Percentiles rank a stretch among this genome's conserved stretches.
Conservation (phyloP, 2,329 filamentous ascomycete species). For the Aspergillus intermedius region DNA sequence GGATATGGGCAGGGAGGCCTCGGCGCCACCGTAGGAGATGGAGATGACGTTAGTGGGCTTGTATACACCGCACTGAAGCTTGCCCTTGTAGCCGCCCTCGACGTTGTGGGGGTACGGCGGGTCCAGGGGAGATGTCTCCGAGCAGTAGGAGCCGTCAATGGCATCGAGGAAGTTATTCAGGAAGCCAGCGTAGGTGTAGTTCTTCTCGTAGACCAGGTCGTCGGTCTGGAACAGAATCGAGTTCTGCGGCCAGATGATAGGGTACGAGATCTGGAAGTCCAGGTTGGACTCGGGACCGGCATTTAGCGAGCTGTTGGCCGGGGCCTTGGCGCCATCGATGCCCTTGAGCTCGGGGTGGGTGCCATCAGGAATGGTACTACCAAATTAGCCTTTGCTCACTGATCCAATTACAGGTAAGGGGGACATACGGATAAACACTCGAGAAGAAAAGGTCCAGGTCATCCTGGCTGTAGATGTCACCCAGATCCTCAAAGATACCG, state of each 20-base stretch:
- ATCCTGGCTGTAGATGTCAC: constrained; percentile 42
- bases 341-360: constrained; percentile 35
- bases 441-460: constrained; percentile 40
- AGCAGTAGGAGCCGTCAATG: constrained; percentile 46
- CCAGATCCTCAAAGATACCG: constrained; percentile 41
- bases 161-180: constrained; percentile 45
- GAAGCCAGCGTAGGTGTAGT: constrained; percentile 35
- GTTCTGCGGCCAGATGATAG: constrained; percentile 46
- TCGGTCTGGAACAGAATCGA: constrained; percentile 44
- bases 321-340: constrained; percentile 36
- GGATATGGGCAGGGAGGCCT: constrained; percentile 27
- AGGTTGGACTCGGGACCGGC: constrained; percentile 37
- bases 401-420: too few species aligned
- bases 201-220: constrained; percentile 33
- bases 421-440: constrained; percentile 23
- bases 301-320: constrained; percentile 16
- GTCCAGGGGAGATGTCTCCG: constrained; percentile 36
- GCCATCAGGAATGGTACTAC: constrained; percentile 29
- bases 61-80: constrained; percentile 43
- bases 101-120: constrained; percentile 37
- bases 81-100: constrained; percentile 36
- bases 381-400: too few species aligned
- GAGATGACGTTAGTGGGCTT: constrained; percentile 49
- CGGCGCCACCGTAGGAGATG: constrained; percentile 30
- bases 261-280: constrained; percentile 43